These are phyloP conservation scores for Candida xiaguanensis DNA, from an alignment of 805 yeast genomes.

Conservation along the genomic window DNA sequence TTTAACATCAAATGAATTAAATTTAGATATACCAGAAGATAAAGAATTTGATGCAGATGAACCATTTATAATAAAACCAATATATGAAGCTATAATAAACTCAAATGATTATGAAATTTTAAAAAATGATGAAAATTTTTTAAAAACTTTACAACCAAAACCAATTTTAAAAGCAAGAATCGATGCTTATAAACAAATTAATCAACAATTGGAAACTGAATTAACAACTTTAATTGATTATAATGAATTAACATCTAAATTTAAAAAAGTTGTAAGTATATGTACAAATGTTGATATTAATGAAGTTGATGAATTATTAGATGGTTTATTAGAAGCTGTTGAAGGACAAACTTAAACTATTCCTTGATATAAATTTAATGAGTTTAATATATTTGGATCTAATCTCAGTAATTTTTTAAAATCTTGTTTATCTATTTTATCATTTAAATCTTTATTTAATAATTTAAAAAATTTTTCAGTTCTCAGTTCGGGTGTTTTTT, in stretches of 20 bases:
- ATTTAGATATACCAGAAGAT: conserved; percentile 60
- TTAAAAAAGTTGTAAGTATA: conserved; percentile 80
- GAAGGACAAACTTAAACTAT: conserved; percentile 66
- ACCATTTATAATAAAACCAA: conserved; percentile 71
- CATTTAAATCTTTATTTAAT: conserved; percentile 67
- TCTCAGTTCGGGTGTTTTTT: conserved; percentile 85
- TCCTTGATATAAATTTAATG: conserved; percentile 78
- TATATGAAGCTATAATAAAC: conserved; percentile 49
- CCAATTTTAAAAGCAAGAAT: conserved; percentile 69
- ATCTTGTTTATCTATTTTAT: conserved; percentile 70
- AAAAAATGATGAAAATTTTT: conserved; percentile 20
- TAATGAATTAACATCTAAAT: conserved; percentile 51
- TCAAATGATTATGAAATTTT: conserved; percentile 21
- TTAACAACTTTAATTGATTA: conserved; percentile 48
- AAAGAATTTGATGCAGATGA: conserved; percentile 79
- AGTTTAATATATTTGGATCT: conserved; percentile 72
- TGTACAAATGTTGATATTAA: conserved; percentile 85
- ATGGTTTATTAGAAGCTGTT: conserved; percentile 84
- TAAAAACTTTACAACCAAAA: conserved; percentile 40
- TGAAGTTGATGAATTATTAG: conserved; percentile 76
- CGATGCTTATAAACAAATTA: conserved; percentile 73
- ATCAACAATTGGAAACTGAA: conserved; percentile 49
- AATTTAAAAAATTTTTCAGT: conserved; percentile 74
- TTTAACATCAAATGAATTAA: conserved; percentile 24
- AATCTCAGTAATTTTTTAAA: conserved; percentile 76